Percentiles rank a stretch among this genome's conserved stretches.
Evolutionary conservation across 805 yeast genomes (phyloP).

Genomic region (Spathaspora girioi): DNA sequence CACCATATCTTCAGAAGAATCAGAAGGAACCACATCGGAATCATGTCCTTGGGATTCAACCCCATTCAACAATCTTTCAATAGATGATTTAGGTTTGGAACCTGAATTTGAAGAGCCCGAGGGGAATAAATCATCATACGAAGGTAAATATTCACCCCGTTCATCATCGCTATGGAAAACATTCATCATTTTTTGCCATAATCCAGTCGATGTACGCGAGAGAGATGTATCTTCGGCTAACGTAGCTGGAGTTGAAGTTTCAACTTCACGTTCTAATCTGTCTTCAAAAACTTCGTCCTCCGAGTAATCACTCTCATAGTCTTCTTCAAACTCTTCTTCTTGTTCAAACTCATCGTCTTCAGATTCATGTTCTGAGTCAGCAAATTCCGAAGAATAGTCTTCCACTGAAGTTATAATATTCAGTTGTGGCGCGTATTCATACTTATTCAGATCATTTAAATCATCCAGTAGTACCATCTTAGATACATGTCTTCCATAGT

Average conservation of each 20-base stretch:
- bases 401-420: background rate
- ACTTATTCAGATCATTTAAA: background rate
- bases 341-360: conserved; percentile 18
- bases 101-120: conserved; percentile 28
- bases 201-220: conserved; percentile 14
- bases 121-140: conserved; percentile 76
- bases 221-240: background rate
- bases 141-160: conserved; percentile 44
- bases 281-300: conserved; percentile 26
- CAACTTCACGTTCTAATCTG: conserved; percentile 15
- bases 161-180: conserved; percentile 36
- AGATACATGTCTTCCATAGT: conserved; percentile 38
- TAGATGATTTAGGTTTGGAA: conserved; percentile 31
- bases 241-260: conserved; percentile 2
- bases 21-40: conserved; percentile 33
- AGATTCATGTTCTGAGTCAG: conserved; percentile 23
- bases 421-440: background rate
- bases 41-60: conserved; percentile 7
- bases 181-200: conserved; percentile 43
- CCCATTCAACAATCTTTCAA: conserved; percentile 24
- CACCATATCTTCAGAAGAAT: conserved; percentile 42
- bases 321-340: conserved; percentile 2
- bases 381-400: conserved; percentile 25
- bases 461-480: conserved; percentile 26
- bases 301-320: conserved; percentile 16